Evolutionary conservation across 1,284 basidiomycete species (phyloP).

Genomic region (Stygiomarasmius scandens): DNA sequence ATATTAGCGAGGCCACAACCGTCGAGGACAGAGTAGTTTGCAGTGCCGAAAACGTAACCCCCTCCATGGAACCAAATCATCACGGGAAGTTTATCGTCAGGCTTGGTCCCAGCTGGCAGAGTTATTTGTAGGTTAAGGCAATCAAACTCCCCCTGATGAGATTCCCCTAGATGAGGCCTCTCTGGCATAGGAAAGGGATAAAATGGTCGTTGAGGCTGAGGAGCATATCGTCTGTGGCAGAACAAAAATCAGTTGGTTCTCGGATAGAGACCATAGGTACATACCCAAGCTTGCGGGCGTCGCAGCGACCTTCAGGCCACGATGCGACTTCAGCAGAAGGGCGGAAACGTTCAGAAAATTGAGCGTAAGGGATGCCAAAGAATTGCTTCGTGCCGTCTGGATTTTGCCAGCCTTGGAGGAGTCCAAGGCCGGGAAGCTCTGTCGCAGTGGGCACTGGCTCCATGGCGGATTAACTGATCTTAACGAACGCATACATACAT

Average conservation of each 20-base stretch:
- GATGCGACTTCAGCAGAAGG: background rate
- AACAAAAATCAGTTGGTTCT: background rate
- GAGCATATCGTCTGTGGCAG: background rate
- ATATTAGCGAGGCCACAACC: background rate
- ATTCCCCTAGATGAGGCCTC: background rate
- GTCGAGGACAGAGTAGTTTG: conserved; percentile 4
- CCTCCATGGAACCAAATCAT: conserved; percentile 5
- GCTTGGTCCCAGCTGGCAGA: background rate
- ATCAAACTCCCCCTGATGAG: background rate
- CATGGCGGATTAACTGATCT: background rate
- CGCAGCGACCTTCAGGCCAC: background rate
- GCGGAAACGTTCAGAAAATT: background rate
- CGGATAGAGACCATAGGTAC: background rate
- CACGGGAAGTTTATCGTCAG: background rate
- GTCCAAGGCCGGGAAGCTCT: background rate
- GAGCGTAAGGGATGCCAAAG: conserved; percentile 3
- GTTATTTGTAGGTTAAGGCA: background rate
- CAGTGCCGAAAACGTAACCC: conserved; percentile 2
- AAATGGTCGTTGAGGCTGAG: conserved; percentile 1
- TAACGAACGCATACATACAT: background rate
- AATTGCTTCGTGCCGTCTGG: background rate
- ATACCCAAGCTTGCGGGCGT: background rate
- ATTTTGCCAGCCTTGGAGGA: background rate
- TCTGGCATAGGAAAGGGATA: conserved; percentile 5
- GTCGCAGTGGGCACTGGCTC: background rate